Base-by-base conservation (phyloP, 345 rosid genomes). In the Linum tenue region DNA sequence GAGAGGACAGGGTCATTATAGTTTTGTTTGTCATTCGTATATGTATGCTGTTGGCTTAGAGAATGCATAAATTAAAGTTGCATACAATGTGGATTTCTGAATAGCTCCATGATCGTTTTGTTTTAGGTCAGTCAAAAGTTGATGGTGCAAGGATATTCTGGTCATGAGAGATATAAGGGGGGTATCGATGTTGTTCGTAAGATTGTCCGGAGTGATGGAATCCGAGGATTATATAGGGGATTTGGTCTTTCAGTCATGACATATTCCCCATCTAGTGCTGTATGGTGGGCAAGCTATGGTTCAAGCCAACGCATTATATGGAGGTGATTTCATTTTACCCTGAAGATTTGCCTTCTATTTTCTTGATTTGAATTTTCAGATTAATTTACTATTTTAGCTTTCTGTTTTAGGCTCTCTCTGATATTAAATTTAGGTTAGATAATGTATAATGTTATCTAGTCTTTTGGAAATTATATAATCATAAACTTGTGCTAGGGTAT, bases 221-320 rank as follows among this genome's bases (percentile, higher is more conserved):
- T 88, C 36, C 71, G 92, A 67, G 99, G 97, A 3, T 80, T 94
- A 56, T 94, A 94, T 75, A 83, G 97, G 75, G 97, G 99, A 37
- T 90, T 94, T 79, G 96, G 97, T 66, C 78, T 94, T 31, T 94
- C 99, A 64, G 89, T 88, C 42, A 78, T 94, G 85, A 90, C 99
- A 57, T 94, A 94, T 75, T 71, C 97, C 67, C 99, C 99, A 43
- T 94, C 99, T 31, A 94, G 96, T 81, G 99, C 99, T 67, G 97
- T 86, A 56, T 94, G 99, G 99, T 94, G 99, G 99, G 99, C 99
- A 16, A 86, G 92, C 80, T 94, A 94, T 76, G 97, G 96, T 38
- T 82, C 97, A 59, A 90, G 96, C 76, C 99, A 94, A 71, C 96
- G 99, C 56, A 72, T 94, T 70, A 86, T 94, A 50, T 88, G 97